Conservation (phyloP, 1,284 basidiomycete genomes). For the Omphalotus olearius region DNA sequence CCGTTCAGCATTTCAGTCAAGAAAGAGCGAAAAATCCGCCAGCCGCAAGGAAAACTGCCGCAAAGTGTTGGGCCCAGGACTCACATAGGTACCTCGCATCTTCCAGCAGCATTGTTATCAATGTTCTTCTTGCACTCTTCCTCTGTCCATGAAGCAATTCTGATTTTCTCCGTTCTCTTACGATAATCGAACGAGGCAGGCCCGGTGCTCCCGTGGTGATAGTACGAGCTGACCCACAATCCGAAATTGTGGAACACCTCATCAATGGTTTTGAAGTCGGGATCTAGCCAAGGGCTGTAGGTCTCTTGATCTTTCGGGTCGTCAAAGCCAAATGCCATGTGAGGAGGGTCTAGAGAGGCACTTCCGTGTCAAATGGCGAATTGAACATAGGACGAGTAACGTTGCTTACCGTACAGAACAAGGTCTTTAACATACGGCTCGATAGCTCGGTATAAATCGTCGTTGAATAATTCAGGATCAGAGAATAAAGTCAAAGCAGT, state of each 20-base stretch:
- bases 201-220: conserved; percentile 16
- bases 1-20: background rate
- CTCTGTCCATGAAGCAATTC: conserved; percentile 19
- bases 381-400: background rate
- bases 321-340: conserved; percentile 22
- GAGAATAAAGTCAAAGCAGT: conserved; percentile 24
- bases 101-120: conserved; percentile 16
- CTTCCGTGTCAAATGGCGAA: background rate
- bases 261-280: conserved; percentile 17
- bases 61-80: background rate
- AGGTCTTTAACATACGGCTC: conserved; percentile 25
- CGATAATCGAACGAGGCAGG: background rate
- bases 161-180: conserved; percentile 15
- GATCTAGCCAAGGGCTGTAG: conserved; percentile 20
- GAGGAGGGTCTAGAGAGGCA: conserved; percentile 24
- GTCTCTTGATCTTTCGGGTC: conserved; percentile 12
- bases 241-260: conserved; percentile 21
- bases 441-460: conserved; percentile 19
- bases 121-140: conserved; percentile 21
- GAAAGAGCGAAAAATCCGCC: too few species aligned
- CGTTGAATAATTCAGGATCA: conserved; percentile 19
- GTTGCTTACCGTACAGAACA: conserved; percentile 27
- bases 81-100: conserved; percentile 22
- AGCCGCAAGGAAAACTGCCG: too few species aligned
- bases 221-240: conserved; percentile 27